Evolutionary conservation across 1,284 basidiomycete species (phyloP).

Genomic region (Cronartium quercuum): DNA sequence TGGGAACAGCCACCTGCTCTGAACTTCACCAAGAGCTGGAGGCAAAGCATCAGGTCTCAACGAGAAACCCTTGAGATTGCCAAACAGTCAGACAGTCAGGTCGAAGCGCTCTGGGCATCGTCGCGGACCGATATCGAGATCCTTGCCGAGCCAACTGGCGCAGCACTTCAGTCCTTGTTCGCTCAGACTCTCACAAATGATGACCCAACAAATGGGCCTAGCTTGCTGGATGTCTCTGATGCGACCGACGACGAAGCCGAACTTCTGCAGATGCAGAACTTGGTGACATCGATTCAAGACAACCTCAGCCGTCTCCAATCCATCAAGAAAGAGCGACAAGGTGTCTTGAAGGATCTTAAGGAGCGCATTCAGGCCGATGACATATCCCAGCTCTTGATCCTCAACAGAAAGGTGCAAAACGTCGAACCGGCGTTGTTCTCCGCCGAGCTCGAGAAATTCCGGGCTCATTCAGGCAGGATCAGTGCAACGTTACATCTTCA

Average conservation of each 20-base stretch:
- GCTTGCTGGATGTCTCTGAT: constrained; percentile 50
- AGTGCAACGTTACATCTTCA: constrained; percentile 70
- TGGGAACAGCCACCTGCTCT: constrained; percentile 87
- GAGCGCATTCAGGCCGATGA: constrained; percentile 95
- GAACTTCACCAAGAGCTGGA: constrained; percentile 62
- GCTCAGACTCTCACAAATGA: constrained; percentile 55
- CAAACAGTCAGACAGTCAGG: constrained; percentile 68
- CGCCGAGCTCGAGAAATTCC: constrained; percentile 89
- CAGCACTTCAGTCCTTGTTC: constrained; percentile 66
- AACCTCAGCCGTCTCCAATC: constrained; percentile 67
- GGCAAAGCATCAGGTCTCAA: constrained; percentile 76
- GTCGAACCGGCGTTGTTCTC: constrained; percentile 84
- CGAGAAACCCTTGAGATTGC: constrained; percentile 70
- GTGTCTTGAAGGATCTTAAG: constrained; percentile 86
- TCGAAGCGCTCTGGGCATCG: constrained; percentile 66
- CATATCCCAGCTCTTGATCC: constrained; percentile 84
- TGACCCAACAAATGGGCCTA: constrained; percentile 54
- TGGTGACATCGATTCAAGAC: constrained; percentile 71
- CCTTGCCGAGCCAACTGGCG: constrained; percentile 57
- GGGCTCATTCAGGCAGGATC: constrained; percentile 77
- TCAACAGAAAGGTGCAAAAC: constrained; percentile 70
- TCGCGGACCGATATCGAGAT: constrained; percentile 64
- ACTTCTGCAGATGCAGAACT: constrained; percentile 60
- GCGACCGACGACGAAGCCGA: constrained; percentile 60
- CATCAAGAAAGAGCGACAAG: constrained; percentile 73